Base-by-base conservation (phyloP, 257 asterid genomes). In the Jacaranda mimosifolia region DNA sequence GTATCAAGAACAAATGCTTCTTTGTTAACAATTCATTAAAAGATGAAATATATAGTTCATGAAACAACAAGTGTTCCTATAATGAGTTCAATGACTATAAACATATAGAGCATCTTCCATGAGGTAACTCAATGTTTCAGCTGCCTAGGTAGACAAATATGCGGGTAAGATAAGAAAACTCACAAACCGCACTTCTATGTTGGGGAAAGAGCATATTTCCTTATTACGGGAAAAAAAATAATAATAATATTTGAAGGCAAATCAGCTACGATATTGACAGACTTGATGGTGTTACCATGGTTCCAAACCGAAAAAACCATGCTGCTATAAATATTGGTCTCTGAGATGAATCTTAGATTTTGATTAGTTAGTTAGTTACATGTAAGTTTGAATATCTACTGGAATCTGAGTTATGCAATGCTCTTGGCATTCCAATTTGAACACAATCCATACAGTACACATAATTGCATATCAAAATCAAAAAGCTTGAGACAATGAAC, bases 1-100 rank as follows among this genome's bases (percentile, higher is more conserved):
- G 86, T 72, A 63, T 58, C 83, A 76, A 26, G 60, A 56, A 68
- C 57, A 75, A 65, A 66, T 70, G 51, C 45, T 78, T 51, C 57
- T 46, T 53, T 26, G 77, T 49, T 68, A 75, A 11, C 57, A 57
- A 57, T 42, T 35, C 73, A 58, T 55, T 56, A 7, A 35, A 52
- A 73, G 7, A 56, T 38, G 45, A 17, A 53, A 46, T 52, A 63
- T 14, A 71, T 36, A 58, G 53, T 35, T 66, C 48, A 65, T 48
- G 63, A 72, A 32, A 63, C 74, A 56, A 36, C 53, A 40, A 35
- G 70, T 15, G 26, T 63, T 55, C 55, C 48, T 14, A 49, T 11
- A 12, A 35, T 6, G 51, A 72, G 51, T 43, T 19, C 57, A 17
- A 21, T 15, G 71, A 51, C 42, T 15, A 17, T 39, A 21, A 38